Evolutionary conservation across 495 filamentous ascomycete species (phyloP).

Genomic region (Hyphodiscus hymeniophilus): DNA sequence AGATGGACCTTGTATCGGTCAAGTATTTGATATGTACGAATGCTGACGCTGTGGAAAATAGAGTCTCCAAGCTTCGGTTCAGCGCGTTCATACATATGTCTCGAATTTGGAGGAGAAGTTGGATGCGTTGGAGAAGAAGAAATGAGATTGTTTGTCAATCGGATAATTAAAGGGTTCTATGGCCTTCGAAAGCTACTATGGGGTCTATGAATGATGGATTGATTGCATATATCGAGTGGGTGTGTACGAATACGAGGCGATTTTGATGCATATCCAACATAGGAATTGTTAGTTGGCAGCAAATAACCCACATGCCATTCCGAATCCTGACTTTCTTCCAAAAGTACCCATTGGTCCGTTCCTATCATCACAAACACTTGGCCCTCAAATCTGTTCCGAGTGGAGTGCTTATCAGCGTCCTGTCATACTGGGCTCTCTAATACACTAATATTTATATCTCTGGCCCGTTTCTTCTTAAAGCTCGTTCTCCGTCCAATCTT

Average conservation of each 20-base stretch:
- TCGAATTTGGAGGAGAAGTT: slow-evolving; percentile 75
- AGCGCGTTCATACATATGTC: slow-evolving; percentile 77
- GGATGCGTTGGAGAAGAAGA: slow-evolving; percentile 58
- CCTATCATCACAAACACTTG: too few species aligned
- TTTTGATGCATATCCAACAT: not conserved
- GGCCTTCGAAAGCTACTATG: too few species aligned
- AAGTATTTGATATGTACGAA: slow-evolving; percentile 3
- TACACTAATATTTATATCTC: too few species aligned
- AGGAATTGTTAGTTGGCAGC: not conserved
- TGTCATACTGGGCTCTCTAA: too few species aligned
- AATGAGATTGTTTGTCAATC: slow-evolving; percentile 18
- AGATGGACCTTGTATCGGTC: slow-evolving; percentile 1
- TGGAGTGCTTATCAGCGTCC: too few species aligned
- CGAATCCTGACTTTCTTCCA: too few species aligned
- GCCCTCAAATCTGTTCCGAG: too few species aligned
- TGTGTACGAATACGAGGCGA: not conserved
- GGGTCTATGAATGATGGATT: not conserved
- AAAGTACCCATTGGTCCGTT: too few species aligned
- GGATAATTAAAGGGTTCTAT: not conserved
- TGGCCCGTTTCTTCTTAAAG: too few species aligned
- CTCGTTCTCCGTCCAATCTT: too few species aligned
- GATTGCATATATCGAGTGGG: not conserved
- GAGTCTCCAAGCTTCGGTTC: slow-evolving; percentile 82
- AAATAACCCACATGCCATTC: too few species aligned
- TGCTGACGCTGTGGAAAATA: slow-evolving; percentile 27